phyloP scores from a whole-genome alignment of 75 land plant species.

The Chamaecyparis obtusa region DNA sequence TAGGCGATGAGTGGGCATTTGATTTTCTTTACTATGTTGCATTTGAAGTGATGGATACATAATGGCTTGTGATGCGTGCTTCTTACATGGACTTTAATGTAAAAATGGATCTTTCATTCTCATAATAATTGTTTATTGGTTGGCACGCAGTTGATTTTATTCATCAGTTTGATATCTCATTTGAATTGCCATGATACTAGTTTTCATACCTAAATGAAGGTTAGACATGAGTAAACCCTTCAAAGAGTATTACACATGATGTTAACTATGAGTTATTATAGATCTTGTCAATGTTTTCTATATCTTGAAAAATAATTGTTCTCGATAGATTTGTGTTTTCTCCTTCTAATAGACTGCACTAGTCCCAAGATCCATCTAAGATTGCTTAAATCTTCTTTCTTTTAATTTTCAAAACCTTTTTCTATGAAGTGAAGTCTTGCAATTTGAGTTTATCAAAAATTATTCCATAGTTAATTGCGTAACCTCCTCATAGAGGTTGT shows the following conservation, averaged over 20 bases:
- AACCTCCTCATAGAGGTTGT: not conserved
- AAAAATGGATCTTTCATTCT: not conserved
- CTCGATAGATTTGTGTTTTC: not conserved
- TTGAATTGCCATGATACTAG: not conserved
- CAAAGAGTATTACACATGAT: not conserved
- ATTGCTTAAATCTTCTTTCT: not conserved
- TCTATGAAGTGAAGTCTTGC: not conserved
- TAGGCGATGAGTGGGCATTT: conserved; percentile 78
- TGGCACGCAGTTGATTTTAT: not conserved
- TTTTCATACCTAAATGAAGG: not conserved
- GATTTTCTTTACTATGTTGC: conserved; percentile 81
- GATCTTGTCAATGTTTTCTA: not conserved
- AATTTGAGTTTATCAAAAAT: not conserved
- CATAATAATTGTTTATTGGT: not conserved
- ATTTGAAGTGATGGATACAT: conserved; percentile 65
- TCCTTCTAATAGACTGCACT: not conserved
- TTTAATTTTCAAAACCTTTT: not conserved
- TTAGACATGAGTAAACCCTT: not conserved
- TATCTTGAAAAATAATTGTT: not conserved
- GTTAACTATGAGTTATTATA: not conserved
- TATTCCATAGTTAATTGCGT: not conserved
- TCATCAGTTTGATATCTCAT: not conserved
- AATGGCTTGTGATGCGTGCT: conserved; percentile 76
- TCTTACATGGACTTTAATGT: conserved; percentile 90
- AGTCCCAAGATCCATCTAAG: not conserved